Conservation (phyloP, 768 basidiomycete species). For the Pluteus cervinus region DNA sequence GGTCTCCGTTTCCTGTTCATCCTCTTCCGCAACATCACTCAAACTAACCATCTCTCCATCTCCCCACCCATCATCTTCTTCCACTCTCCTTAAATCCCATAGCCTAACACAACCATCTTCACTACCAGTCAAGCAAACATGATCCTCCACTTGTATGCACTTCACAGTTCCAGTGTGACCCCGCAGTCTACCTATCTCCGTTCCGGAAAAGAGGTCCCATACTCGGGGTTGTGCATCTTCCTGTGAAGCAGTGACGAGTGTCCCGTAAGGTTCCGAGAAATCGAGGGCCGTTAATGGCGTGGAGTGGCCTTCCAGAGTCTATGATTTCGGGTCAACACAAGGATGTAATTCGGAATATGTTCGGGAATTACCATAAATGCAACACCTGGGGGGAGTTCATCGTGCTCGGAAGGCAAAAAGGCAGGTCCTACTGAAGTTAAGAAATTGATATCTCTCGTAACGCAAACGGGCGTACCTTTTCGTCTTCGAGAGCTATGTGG, state of each 20-base stretch:
- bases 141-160: slow-evolving; percentile 88
- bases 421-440: slow-evolving; percentile 58
- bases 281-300: slow-evolving; percentile 85
- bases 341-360: slow-evolving; percentile 5
- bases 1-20: slow-evolving; percentile 33
- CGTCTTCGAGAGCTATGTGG: slow-evolving; percentile 62
- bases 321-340: background rate
- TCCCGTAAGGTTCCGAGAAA: slow-evolving; percentile 95
- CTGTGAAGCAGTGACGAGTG: slow-evolving; percentile 80
- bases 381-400: slow-evolving; percentile 87
- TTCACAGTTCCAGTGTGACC: slow-evolving; percentile 84
- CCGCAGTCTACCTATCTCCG: slow-evolving; percentile 76
- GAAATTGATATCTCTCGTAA: background rate
- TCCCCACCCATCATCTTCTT: slow-evolving; percentile 61
- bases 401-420: slow-evolving; percentile 96
- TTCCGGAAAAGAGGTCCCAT: slow-evolving; percentile 91
- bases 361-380: slow-evolving; percentile 82
- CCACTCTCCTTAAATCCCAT: slow-evolving; percentile 88
- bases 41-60: slow-evolving; percentile 51
- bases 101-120: slow-evolving; percentile 79
- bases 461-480: slow-evolving; percentile 41
- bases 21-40: slow-evolving; percentile 50
- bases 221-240: slow-evolving; percentile 85
- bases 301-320: slow-evolving; percentile 81
- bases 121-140: slow-evolving; percentile 85